Evolutionary conservation across 2,329 filamentous ascomycete genomes (phyloP).

Genomic region (Setomelanomma holmii): DNA sequence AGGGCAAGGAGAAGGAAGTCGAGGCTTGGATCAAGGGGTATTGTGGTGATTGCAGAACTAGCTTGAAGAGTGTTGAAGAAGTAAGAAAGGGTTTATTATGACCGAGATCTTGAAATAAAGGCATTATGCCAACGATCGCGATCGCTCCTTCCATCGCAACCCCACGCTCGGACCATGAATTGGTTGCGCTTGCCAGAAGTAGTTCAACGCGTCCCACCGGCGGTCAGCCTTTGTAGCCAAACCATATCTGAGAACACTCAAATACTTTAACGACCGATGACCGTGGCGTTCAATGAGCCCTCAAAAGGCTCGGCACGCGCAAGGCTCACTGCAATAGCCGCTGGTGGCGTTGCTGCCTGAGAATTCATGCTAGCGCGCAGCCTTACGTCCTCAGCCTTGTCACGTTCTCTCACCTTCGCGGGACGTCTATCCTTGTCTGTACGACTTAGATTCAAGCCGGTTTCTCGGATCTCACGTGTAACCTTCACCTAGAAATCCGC

Average conservation of each 20-base stretch:
- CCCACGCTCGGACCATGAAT: not conserved
- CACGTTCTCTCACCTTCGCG: not conserved
- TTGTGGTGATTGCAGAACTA: conserved; percentile 66
- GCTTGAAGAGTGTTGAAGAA: conserved; percentile 18
- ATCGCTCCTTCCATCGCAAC: too few relatives aligned
- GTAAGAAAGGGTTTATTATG: conserved; percentile 13
- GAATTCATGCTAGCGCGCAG: not conserved
- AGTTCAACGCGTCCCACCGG: too few relatives aligned
- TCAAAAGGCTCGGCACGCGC: too few relatives aligned
- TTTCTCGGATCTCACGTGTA: not conserved
- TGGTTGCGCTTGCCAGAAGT: not conserved
- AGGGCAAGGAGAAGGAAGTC: conserved; percentile 53
- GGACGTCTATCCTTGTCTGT: not conserved
- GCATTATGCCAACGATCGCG: too few relatives aligned
- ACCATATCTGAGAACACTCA: too few relatives aligned
- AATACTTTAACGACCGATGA: too few relatives aligned
- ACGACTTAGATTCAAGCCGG: not conserved
- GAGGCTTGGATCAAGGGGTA: conserved; percentile 66
- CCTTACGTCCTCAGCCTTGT: not conserved
- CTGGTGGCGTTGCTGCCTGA: not conserved
- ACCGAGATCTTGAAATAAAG: too few relatives aligned
- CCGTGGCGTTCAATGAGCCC: too few relatives aligned
- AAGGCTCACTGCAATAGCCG: not conserved
- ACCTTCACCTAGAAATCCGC: not conserved
- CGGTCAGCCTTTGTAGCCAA: not conserved